phyloP scores from a whole-genome alignment of 1,139 yeast genomes.

The Suhomyces anneliseae region DNA sequence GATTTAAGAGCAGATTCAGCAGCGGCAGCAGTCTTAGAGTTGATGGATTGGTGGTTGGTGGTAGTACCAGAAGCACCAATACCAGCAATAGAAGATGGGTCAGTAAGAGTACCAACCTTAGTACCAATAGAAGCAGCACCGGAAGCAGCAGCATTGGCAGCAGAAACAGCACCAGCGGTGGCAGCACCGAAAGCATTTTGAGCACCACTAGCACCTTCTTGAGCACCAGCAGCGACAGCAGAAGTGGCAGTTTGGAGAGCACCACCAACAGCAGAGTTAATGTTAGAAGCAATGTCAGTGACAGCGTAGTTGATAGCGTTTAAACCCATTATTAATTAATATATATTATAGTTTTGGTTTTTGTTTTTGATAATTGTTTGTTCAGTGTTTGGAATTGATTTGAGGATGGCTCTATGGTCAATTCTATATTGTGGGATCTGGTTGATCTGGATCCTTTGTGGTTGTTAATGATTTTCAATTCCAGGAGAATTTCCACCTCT shows the following conservation, averaged over 20 bases:
- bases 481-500: neutral
- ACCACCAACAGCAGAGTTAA: constrained; percentile 12
- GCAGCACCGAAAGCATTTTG: constrained; percentile 12
- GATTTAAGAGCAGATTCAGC: constrained; percentile 5
- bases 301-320: constrained; percentile 21
- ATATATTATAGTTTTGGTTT: neutral
- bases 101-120: constrained; percentile 1
- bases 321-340: constrained; percentile 7
- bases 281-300: constrained; percentile 8
- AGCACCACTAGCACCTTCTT: constrained; percentile 17
- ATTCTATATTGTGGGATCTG: neutral
- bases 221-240: constrained; percentile 10
- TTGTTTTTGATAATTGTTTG: neutral
- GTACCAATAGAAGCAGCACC: constrained; percentile 5
- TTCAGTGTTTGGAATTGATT: neutral
- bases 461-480: neutral
- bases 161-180: constrained; percentile 11
- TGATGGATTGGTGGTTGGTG: neutral
- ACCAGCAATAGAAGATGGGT: neutral
- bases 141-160: constrained; percentile 2
- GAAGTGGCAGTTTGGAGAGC: constrained; percentile 12
- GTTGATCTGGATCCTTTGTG: neutral
- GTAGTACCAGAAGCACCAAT: constrained; percentile 1
- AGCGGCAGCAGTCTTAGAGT: constrained; percentile 1
- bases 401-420: too few species aligned